Evolutionary conservation across 2,329 filamentous ascomycete genomes (phyloP).

Genomic region (Sclerotinia nivalis): DNA sequence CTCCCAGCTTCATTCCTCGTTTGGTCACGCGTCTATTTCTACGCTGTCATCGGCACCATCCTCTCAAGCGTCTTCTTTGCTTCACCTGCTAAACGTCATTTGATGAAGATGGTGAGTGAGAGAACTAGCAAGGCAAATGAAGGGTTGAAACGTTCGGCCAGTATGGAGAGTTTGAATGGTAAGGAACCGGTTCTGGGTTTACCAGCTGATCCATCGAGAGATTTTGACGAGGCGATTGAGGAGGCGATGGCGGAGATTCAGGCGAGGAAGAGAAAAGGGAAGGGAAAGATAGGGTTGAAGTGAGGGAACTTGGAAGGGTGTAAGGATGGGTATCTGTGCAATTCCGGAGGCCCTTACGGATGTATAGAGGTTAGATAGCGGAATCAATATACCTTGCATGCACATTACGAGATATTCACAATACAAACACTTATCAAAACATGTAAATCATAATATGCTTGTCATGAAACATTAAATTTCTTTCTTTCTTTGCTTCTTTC

Average conservation of each 20-base stretch:
- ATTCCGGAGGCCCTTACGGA: constrained; percentile 65
- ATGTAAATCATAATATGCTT: not conserved
- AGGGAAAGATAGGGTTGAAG: constrained; percentile 18
- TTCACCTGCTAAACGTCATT: constrained; percentile 67
- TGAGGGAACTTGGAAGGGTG: constrained; percentile 67
- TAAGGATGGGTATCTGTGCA: constrained; percentile 98
- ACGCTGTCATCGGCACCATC: constrained; percentile 68
- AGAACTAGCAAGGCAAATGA: constrained; percentile 49
- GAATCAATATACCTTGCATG: not conserved
- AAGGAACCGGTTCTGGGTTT: constrained; percentile 72
- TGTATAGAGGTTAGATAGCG: not conserved
- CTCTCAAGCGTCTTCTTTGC: constrained; percentile 73
- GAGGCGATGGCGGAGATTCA: constrained; percentile 55
- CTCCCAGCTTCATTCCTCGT: constrained; percentile 69
- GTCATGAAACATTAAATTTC: constrained; percentile 8
- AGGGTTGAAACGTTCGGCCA: constrained; percentile 51
- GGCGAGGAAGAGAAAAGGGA: constrained; percentile 34
- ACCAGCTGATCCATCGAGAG: constrained; percentile 70
- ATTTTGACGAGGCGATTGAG: constrained; percentile 63
- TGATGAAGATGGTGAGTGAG: constrained; percentile 60
- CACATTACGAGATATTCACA: not conserved
- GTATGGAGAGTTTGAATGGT: constrained; percentile 57
- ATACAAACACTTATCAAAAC: not conserved
- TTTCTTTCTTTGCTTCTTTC: not conserved
- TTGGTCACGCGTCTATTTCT: constrained; percentile 90